Evolutionary conservation across 2,329 filamentous ascomycete species (phyloP).

Genomic region (Cladosporium sp.): DNA sequence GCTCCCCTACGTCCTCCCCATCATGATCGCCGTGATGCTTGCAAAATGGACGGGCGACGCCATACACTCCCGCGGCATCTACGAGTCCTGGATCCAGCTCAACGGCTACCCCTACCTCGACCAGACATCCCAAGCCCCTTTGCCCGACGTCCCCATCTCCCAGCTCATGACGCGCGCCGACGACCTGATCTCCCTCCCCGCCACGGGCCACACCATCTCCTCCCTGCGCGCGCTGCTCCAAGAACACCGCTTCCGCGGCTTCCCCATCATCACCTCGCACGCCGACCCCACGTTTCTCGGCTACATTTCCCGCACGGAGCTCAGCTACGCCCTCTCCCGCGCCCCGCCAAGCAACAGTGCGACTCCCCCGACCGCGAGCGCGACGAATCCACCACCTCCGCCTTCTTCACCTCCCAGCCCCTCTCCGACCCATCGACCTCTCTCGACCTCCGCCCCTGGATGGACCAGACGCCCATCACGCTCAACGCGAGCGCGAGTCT

Average conservation of each 20-base stretch:
- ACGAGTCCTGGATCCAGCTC: slow-evolving; percentile 96
- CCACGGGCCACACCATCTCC: slow-evolving; percentile 74
- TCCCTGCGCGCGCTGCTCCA: slow-evolving; percentile 67
- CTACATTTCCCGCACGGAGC: slow-evolving; percentile 89
- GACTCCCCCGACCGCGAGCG: too few species aligned
- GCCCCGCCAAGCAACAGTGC: slow-evolving; percentile 41
- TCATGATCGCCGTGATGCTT: slow-evolving; percentile 98
- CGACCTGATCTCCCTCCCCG: slow-evolving; percentile 82
- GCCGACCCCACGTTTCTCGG: slow-evolving; percentile 77
- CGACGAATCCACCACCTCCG: too few species aligned
- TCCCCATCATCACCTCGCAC: slow-evolving; percentile 79
- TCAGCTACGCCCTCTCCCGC: slow-evolving; percentile 73
- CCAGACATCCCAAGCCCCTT: slow-evolving; percentile 71
- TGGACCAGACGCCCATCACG: slow-evolving; percentile 97
- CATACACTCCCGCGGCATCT: slow-evolving; percentile 88
- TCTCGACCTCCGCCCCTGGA: slow-evolving; percentile 91
- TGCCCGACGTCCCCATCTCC: slow-evolving; percentile 80
- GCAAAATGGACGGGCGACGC: slow-evolving; percentile 98
- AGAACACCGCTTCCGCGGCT: slow-evolving; percentile 77
- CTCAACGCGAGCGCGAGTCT: slow-evolving; percentile 72
- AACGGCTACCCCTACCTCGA: slow-evolving; percentile 95
- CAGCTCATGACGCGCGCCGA: slow-evolving; percentile 92
- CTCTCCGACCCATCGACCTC: slow-evolving; percentile 72
- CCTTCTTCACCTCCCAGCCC: slow-evolving; percentile 76
- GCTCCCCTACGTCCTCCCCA: slow-evolving; percentile 91